Conservation (phyloP, 169 alveolate genomes). For the Plasmodium gonderi region DNA sequence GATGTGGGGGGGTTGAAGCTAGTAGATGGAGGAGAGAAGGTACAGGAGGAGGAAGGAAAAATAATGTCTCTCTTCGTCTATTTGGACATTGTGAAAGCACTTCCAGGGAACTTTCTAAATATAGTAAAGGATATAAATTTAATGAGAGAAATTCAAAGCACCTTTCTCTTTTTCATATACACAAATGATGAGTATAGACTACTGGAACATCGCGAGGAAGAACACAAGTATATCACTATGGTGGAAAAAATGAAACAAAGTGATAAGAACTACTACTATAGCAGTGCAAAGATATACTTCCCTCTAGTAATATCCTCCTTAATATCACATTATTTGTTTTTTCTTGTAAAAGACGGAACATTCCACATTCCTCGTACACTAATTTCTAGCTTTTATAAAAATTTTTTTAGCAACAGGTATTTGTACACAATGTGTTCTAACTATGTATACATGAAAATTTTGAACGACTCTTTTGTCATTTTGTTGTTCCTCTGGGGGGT, state of each 20-base stretch:
- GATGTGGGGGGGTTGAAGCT: background rate
- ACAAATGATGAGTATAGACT: constrained; percentile 22
- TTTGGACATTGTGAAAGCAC: constrained; percentile 24
- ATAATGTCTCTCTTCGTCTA: constrained; percentile 49
- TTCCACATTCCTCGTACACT: background rate
- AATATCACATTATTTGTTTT: constrained; percentile 41
- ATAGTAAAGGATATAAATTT: constrained; percentile 17
- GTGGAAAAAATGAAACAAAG: background rate
- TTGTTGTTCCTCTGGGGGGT: background rate
- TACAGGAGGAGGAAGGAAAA: constrained; percentile 8
- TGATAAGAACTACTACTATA: constrained; percentile 9
- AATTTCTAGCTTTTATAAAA: constrained; percentile 8
- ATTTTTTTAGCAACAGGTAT: constrained; percentile 51
- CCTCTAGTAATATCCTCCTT: constrained; percentile 51
- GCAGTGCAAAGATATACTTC: constrained; percentile 53
- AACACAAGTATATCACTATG: constrained; percentile 6
- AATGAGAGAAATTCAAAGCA: constrained; percentile 28
- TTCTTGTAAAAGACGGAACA: background rate
- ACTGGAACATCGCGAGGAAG: constrained; percentile 36
- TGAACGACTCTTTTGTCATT: constrained; percentile 41
- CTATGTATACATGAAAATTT: constrained; percentile 18
- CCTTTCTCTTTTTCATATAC: constrained; percentile 52
- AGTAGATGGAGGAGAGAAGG: background rate
- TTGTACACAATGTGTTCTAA: constrained; percentile 65
- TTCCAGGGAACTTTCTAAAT: constrained; percentile 9